These are phyloP conservation scores for Mallotus japonicus DNA, from an alignment of 441 rosid species.

Conservation along the genomic window DNA sequence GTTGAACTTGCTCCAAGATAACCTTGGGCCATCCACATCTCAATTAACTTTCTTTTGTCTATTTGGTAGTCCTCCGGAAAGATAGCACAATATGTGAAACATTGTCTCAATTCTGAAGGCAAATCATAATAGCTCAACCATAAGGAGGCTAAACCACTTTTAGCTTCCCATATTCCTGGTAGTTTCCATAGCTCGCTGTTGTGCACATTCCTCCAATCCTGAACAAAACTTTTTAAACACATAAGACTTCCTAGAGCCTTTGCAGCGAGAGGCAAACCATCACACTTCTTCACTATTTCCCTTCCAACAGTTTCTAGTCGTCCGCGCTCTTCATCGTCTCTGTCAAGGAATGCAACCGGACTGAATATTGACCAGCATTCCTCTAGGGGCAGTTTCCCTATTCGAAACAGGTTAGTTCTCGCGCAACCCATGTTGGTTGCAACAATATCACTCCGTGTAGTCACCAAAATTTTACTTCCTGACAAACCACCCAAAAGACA, in stretches of 20 bases:
- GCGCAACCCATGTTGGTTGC: background rate
- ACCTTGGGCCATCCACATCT: slow-evolving; percentile 20
- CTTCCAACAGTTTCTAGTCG: slow-evolving; percentile 7
- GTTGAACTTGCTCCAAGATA: background rate
- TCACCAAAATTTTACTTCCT: slow-evolving; percentile 25
- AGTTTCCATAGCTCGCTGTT: background rate
- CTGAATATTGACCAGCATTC: slow-evolving; percentile 11
- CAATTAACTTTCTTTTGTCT: background rate
- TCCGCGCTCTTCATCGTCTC: background rate
- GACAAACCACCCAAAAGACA: background rate
- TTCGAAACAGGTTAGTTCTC: background rate
- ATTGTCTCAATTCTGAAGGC: background rate
- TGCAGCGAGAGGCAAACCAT: slow-evolving; percentile 18
- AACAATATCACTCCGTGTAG: slow-evolving; percentile 8
- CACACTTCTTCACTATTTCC: slow-evolving; percentile 1
- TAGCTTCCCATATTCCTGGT: background rate
- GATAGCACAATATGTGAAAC: slow-evolving; percentile 18
- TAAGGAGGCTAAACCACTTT: background rate
- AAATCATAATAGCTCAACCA: slow-evolving; percentile 15
- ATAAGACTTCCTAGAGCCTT: slow-evolving; percentile 17
- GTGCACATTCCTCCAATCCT: slow-evolving; percentile 6
- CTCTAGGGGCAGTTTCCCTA: background rate
- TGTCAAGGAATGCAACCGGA: background rate
- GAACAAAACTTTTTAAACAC: background rate
- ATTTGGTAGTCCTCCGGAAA: slow-evolving; percentile 8